Evolutionary conservation across 192 early-diverging fungal species (phyloP).

Genomic region (Linnemannia exigua): DNA sequence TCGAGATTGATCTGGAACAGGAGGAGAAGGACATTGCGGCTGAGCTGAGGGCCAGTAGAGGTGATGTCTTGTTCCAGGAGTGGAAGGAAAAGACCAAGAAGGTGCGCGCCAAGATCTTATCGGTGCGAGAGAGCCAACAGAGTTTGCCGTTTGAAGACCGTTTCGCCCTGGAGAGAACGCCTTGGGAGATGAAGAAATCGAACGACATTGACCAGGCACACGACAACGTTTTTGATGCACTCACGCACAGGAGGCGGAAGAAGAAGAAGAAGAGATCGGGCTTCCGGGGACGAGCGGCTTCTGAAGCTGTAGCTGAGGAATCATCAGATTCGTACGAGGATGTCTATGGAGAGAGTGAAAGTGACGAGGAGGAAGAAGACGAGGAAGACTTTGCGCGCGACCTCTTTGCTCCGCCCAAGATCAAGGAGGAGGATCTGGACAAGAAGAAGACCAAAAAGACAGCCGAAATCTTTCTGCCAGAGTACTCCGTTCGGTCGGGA

Average conservation of each 20-base stretch:
- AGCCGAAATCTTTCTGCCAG: constrained; percentile 62
- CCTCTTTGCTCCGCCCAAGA: constrained; percentile 45
- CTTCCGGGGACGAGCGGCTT: constrained; percentile 22
- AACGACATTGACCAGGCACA: constrained; percentile 60
- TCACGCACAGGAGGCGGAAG: constrained; percentile 28
- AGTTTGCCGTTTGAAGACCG: constrained; percentile 70
- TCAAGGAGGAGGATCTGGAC: constrained; percentile 37
- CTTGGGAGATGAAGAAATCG: constrained; percentile 73
- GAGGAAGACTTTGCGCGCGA: constrained; percentile 55
- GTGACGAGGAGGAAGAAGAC: constrained; percentile 53
- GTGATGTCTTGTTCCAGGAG: constrained; percentile 63
- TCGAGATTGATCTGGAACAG: constrained; percentile 58
- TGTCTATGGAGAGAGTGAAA: constrained; percentile 44
- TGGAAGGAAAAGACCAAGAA: constrained; percentile 72
- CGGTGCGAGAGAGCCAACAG: constrained; percentile 57
- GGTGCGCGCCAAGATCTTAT: constrained; percentile 60
- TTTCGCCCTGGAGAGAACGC: constrained; percentile 64
- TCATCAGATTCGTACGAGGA: constrained; percentile 53
- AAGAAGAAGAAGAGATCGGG: constrained; percentile 29
- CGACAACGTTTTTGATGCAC: constrained; percentile 39
- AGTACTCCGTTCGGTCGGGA: constrained; percentile 61
- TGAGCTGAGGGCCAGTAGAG: constrained; percentile 70
- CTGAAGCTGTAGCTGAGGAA: constrained; percentile 10
- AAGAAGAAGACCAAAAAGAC: constrained; percentile 44
- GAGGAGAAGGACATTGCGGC: constrained; percentile 56